Evolutionary conservation across 257 asterid species (phyloP).

Genomic region (Rauvolfia tetraphylla): DNA sequence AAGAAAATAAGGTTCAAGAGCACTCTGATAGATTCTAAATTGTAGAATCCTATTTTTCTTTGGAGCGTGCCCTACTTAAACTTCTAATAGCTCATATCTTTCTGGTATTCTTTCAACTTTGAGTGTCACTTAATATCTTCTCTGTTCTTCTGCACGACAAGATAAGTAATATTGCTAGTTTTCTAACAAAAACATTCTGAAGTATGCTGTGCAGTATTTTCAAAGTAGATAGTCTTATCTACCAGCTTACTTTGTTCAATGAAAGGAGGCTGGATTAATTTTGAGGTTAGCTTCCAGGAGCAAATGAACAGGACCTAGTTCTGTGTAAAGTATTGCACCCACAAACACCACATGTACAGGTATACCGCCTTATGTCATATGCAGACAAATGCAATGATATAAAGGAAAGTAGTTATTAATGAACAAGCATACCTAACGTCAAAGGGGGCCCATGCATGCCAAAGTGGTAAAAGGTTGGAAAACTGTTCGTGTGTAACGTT

Average conservation of each 20-base stretch:
- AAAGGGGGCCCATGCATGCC: not conserved
- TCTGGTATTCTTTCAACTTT: too few species aligned
- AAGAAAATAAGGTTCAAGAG: not conserved
- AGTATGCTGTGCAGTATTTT: not conserved
- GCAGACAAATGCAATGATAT: not conserved
- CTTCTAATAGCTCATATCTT: not conserved
- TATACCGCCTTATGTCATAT: not conserved
- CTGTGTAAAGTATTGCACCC: not conserved
- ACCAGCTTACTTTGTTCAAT: not conserved
- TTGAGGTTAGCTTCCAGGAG: not conserved
- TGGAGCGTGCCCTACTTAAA: too few species aligned
- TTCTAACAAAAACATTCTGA: slow-evolving; percentile 1
- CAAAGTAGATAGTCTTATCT: not conserved
- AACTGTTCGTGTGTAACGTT: not conserved
- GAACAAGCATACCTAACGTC: slow-evolving; percentile 1
- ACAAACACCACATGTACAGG: not conserved
- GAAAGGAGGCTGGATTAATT: not conserved
- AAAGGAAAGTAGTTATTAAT: slow-evolving; percentile 4
- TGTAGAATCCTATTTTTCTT: not conserved
- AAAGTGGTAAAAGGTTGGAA: not conserved
- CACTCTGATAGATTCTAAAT: not conserved
- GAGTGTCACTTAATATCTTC: not conserved
- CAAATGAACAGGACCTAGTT: not conserved
- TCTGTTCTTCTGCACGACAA: not conserved
- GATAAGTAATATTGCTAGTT: not conserved